A percentile compares a stretch with the other conserved stretches of the same genome.
Conservation (phyloP, 805 yeast species). For the Pichia eremophila region DNA sequence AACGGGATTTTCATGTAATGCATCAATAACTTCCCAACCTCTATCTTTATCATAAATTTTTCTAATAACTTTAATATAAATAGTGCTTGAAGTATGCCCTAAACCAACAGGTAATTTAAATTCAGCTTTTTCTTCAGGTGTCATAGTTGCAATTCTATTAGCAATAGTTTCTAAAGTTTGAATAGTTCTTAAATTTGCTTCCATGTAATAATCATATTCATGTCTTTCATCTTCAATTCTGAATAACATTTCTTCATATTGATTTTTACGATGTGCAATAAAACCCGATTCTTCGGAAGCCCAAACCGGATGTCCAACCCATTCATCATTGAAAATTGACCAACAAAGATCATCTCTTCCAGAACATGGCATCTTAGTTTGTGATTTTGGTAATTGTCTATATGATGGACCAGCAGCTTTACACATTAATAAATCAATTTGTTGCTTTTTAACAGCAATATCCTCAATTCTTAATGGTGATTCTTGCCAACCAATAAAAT, state of each 20-base stretch:
- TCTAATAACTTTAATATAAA: constrained; percentile 86
- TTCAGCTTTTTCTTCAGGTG: constrained; percentile 66
- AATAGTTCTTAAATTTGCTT: constrained; percentile 86
- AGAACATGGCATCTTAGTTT: constrained; percentile 93
- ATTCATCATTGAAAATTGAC: constrained; percentile 96
- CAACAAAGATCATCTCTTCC: constrained; percentile 99
- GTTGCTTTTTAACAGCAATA: constrained; percentile 81
- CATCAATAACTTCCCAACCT: constrained; percentile 93
- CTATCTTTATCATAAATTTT: constrained; percentile 90
- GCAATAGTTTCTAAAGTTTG: constrained; percentile 94
- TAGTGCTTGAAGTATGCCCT: constrained; percentile 85
- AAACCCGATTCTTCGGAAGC: constrained; percentile 99
- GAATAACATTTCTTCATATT: constrained; percentile 91
- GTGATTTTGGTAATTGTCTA: constrained; percentile 84
- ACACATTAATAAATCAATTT: constrained; percentile 79
- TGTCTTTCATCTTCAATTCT: constrained; percentile 96
- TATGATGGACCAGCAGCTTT: constrained; percentile 95
- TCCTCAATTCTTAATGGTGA: constrained; percentile 82
- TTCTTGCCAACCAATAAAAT: constrained; percentile 82
- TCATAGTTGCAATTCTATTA: constrained; percentile 86
- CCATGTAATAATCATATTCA: constrained; percentile 94
- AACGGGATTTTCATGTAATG: constrained; percentile 90
- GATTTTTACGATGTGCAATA: constrained; percentile 97
- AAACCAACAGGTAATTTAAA: constrained; percentile 89
- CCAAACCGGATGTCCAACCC: constrained; percentile 99